These are phyloP conservation scores for Penicillium palitans DNA, from an alignment of 2,329 filamentous ascomycete genomes.

Conservation along the genomic window DNA sequence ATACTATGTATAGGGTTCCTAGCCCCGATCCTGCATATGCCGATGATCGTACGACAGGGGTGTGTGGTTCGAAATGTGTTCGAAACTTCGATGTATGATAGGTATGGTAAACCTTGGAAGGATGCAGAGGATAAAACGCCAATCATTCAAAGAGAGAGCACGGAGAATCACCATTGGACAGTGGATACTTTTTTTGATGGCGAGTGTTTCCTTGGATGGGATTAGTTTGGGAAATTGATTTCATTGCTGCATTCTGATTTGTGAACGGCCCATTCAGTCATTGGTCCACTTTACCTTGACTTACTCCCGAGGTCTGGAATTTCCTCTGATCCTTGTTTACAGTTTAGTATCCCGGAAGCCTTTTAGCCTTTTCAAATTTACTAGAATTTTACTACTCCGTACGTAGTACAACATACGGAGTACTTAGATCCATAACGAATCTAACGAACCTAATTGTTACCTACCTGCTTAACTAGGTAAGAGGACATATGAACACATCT, in stretches of 20 bases:
- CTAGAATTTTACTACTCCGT: too few relatives aligned
- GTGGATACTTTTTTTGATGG: background rate
- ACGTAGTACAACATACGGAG: too few relatives aligned
- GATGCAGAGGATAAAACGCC: constrained; percentile 9
- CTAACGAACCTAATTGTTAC: background rate
- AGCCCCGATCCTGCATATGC: constrained; percentile 15
- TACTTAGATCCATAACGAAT: background rate
- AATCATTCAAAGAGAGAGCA: constrained; percentile 15
- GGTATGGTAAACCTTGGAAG: constrained; percentile 5
- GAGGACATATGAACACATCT: background rate
- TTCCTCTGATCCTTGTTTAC: background rate
- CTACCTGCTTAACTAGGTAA: constrained; percentile 8
- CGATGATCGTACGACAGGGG: constrained; percentile 11
- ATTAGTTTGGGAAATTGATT: constrained; percentile 11
- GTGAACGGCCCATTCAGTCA: constrained; percentile 10
- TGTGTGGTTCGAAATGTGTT: constrained; percentile 1
- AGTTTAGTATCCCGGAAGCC: background rate
- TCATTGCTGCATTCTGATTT: constrained; percentile 9
- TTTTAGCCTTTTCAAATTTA: background rate
- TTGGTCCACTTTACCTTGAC: constrained; percentile 7
- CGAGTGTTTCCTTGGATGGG: constrained; percentile 15
- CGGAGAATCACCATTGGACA: background rate
- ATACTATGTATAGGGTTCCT: constrained; percentile 12
- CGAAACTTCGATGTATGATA: constrained; percentile 8
- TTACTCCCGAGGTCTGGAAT: background rate